phyloP scores from a whole-genome alignment of 2,329 filamentous ascomycete genomes.

The Talaromyces marneffei region DNA sequence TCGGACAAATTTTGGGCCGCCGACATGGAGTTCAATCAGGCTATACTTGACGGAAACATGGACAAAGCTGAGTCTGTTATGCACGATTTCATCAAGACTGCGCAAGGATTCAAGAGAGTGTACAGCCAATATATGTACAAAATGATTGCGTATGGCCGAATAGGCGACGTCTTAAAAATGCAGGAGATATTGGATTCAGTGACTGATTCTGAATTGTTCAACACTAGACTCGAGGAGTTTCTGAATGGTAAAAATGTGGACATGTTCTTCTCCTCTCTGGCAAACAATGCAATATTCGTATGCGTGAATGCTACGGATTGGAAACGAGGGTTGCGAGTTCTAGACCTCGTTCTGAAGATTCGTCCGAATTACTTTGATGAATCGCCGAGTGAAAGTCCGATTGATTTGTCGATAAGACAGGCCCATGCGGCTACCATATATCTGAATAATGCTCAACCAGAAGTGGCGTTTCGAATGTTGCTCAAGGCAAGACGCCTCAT shows the following conservation, averaged over 20 bases:
- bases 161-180: slow-evolving; percentile 18
- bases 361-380: slow-evolving; percentile 16
- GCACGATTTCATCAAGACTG: slow-evolving; percentile 15
- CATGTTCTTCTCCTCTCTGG: slow-evolving; percentile 12
- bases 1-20: slow-evolving; percentile 5
- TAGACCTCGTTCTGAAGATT: slow-evolving; percentile 16
- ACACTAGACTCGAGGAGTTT: slow-evolving; percentile 13
- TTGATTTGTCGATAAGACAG: slow-evolving; percentile 16
- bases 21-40: slow-evolving; percentile 1
- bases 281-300: slow-evolving; percentile 18
- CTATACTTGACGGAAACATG: neutral
- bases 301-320: slow-evolving; percentile 14
- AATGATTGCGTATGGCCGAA: slow-evolving; percentile 17
- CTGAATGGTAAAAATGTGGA: slow-evolving; percentile 11
- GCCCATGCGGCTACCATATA: slow-evolving; percentile 16
- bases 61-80: slow-evolving; percentile 8
- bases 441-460: slow-evolving; percentile 15
- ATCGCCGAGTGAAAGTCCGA: slow-evolving; percentile 7
- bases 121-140: slow-evolving; percentile 16
- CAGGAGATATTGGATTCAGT: slow-evolving; percentile 18
- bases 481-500: slow-evolving; percentile 18
- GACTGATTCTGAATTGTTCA: slow-evolving; percentile 18
- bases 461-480: slow-evolving; percentile 16
- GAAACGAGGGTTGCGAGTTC: slow-evolving; percentile 15
- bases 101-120: slow-evolving; percentile 8